These are phyloP conservation scores for Pichia terricola DNA, from an alignment of 1,139 yeast genomes.

Conservation along the genomic window DNA sequence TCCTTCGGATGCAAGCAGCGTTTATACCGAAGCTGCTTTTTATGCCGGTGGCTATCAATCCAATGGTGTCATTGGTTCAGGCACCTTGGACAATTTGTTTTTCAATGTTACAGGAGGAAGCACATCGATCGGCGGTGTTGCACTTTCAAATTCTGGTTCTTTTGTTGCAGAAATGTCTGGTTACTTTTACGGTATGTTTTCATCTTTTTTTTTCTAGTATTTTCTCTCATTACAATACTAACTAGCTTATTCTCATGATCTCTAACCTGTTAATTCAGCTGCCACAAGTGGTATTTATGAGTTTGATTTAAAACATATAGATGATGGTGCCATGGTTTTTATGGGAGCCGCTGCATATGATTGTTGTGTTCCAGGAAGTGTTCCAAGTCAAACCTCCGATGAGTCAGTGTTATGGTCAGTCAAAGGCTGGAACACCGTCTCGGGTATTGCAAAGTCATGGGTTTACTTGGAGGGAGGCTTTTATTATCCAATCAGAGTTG, in stretches of 20 bases:
- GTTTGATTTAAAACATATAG: slow-evolving; percentile 15
- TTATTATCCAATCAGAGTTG: no score
- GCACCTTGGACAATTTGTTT: not conserved
- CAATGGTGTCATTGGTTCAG: slow-evolving; percentile 1
- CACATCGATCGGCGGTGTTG: slow-evolving; percentile 1
- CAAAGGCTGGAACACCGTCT: slow-evolving; percentile 2
- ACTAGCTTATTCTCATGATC: not conserved
- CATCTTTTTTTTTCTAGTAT: not conserved
- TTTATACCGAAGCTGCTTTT: slow-evolving; percentile 1
- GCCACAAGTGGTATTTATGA: slow-evolving; percentile 20
- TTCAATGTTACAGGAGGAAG: slow-evolving; percentile 5
- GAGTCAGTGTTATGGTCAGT: slow-evolving; percentile 1
- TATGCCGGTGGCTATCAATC: slow-evolving; percentile 3
- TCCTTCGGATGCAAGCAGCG: no score
- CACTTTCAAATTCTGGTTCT: slow-evolving; percentile 1
- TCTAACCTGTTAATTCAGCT: slow-evolving; percentile 8
- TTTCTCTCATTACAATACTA: not conserved
- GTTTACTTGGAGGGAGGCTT: slow-evolving; percentile 7
- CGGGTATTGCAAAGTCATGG: not conserved
- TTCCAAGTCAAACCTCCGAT: slow-evolving; percentile 2
- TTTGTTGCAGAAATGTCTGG: slow-evolving; percentile 9
- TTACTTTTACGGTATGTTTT: slow-evolving; percentile 8
- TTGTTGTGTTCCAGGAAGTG: slow-evolving; percentile 19
- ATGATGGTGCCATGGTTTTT: slow-evolving; percentile 21
- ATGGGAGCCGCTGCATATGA: slow-evolving; percentile 22